Evolutionary conservation across 805 yeast species (phyloP).

Genomic region (Metschnikowia gelsemii): DNA sequence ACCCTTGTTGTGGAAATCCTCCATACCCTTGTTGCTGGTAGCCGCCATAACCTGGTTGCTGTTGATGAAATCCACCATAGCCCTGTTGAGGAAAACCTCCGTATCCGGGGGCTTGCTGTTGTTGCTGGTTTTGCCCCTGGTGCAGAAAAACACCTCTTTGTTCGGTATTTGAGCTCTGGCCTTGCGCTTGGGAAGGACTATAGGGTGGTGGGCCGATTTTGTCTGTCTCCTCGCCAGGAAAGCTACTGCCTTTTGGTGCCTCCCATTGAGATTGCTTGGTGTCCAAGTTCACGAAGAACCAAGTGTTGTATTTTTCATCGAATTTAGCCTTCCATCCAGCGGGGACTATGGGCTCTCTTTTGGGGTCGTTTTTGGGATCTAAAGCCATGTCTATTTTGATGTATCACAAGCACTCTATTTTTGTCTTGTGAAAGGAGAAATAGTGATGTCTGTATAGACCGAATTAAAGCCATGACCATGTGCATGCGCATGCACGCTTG

Average conservation of each 20-base stretch:
- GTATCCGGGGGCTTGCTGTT: conserved; percentile 7
- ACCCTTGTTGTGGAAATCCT: conserved; percentile 5
- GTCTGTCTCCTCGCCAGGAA: conserved; percentile 21
- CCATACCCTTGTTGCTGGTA: conserved; percentile 16
- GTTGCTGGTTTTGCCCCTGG: conserved; percentile 1
- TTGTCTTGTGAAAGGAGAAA: not conserved
- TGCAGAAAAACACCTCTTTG: not conserved
- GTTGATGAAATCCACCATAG: conserved; percentile 17
- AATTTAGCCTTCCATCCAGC: conserved; percentile 73
- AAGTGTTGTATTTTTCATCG: conserved; percentile 67
- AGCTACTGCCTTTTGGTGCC: conserved; percentile 61
- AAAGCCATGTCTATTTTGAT: conserved; percentile 8
- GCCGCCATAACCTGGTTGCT: conserved; percentile 18
- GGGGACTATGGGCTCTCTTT: conserved; percentile 54
- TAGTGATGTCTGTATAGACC: not conserved
- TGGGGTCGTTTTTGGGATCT: conserved; percentile 20
- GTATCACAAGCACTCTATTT: too few species aligned
- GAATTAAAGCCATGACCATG: not conserved
- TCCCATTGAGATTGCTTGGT: conserved; percentile 90
- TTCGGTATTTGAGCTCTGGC: not conserved
- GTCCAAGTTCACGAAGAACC: conserved; percentile 75
- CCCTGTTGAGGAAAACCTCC: conserved; percentile 14
- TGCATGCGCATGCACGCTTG: too few species aligned
- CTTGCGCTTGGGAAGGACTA: conserved; percentile 24
- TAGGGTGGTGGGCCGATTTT: conserved; percentile 47